A percentile compares a stretch with the other conserved stretches of the same genome.
Conservation (phyloP, 805 yeast genomes). For the Yarrowia sp. region DNA sequence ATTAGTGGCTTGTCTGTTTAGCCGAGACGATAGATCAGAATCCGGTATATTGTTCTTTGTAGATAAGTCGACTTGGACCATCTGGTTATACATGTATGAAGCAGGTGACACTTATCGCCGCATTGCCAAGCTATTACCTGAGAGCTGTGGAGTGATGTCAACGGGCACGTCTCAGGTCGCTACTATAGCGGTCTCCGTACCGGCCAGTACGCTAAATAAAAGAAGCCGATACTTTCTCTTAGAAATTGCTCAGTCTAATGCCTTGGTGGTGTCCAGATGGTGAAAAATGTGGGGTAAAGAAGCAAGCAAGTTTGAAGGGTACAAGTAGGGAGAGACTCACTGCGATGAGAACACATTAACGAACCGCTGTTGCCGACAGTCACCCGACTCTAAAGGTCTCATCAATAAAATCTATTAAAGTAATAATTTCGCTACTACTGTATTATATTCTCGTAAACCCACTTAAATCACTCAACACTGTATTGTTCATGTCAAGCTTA, state of each 20-base stretch:
- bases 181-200: background rate
- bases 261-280: too few species aligned
- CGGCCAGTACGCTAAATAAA: background rate
- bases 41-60: background rate
- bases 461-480: conserved; percentile 22
- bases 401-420: background rate
- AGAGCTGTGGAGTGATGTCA: conserved; percentile 18
- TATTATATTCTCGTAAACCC: conserved; percentile 11
- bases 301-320: background rate
- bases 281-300: background rate
- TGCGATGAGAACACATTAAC: too few species aligned
- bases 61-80: background rate
- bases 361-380: background rate
- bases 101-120: background rate
- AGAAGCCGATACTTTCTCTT: background rate
- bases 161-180: background rate
- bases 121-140: background rate
- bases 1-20: background rate
- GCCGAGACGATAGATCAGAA: too few species aligned
- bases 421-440: background rate
- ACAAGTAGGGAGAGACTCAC: too few species aligned
- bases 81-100: background rate
- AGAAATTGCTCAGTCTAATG: background rate
- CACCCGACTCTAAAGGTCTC: background rate
- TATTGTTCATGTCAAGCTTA: conserved; percentile 6